A percentile compares a stretch with the other conserved stretches of the same genome.
These are phyloP conservation scores for Evernia prunastri DNA, from an alignment of 495 filamentous ascomycete genomes.

Conservation along the genomic window DNA sequence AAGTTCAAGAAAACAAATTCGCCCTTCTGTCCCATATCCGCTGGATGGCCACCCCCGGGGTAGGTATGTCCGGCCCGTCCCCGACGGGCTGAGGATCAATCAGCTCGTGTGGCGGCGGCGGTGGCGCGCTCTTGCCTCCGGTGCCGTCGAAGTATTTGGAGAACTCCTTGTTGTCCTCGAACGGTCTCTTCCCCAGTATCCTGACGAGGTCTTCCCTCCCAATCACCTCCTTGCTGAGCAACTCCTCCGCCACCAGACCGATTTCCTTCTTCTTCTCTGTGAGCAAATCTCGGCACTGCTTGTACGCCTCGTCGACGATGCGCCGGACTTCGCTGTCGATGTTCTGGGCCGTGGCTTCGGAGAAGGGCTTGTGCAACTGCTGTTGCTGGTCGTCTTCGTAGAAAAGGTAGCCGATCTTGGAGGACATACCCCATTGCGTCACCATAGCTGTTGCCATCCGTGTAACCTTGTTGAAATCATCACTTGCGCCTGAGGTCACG, in stretches of 20 bases:
- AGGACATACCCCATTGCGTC: conserved; percentile 95
- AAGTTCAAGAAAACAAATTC: not conserved
- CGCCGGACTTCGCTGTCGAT: conserved; percentile 87
- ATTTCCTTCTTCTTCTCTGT: conserved; percentile 80
- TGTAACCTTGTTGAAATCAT: conserved; percentile 99
- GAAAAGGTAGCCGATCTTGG: conserved; percentile 83
- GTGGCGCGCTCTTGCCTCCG: conserved; percentile 47
- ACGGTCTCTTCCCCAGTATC: conserved; percentile 74
- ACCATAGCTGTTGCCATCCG: conserved; percentile 94
- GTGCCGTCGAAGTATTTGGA: conserved; percentile 76
- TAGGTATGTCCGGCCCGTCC: not conserved
- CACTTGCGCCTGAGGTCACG: conserved; percentile 86
- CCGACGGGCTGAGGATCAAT: conserved; percentile 10
- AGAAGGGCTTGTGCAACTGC: conserved; percentile 88
- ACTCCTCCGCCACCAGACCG: conserved; percentile 85
- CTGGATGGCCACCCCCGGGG: not conserved
- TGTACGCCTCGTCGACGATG: conserved; percentile 86
- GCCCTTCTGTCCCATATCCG: not conserved
- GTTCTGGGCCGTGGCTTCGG: conserved; percentile 80
- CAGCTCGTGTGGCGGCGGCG: conserved; percentile 43
- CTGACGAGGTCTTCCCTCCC: conserved; percentile 85
- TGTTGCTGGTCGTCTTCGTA: conserved; percentile 76
- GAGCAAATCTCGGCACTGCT: conserved; percentile 77
- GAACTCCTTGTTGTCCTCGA: conserved; percentile 80
- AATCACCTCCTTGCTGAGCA: conserved; percentile 85